Evolutionary conservation across 176 grass and related monocot species (phyloP).

Genomic region (Puccinellia tenuiflora): DNA sequence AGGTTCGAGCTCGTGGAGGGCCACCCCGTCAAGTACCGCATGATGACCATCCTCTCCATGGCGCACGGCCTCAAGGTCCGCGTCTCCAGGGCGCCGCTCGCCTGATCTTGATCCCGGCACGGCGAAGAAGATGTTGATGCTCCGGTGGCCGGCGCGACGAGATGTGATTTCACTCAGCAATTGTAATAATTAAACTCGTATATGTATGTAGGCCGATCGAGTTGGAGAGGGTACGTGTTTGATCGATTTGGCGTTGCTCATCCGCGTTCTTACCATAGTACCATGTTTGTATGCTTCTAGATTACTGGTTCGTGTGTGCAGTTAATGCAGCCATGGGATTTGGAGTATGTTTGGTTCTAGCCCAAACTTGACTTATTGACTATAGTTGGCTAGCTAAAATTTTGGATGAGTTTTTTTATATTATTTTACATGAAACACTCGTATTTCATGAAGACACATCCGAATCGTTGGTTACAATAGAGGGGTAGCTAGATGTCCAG

Average conservation of each 20-base stretch:
- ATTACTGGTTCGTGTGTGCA: not conserved
- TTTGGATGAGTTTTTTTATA: no score
- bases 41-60: slow-evolving; percentile 98
- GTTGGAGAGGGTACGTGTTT: not conserved
- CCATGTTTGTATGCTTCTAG: not conserved
- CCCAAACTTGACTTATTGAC: no score
- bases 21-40: slow-evolving; percentile 75
- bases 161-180: not conserved
- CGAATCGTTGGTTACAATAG: no score
- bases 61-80: slow-evolving; percentile 80
- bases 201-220: not conserved
- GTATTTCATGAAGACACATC: no score
- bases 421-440: no score
- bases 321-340: not conserved
- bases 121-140: not conserved
- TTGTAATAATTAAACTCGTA: not conserved
- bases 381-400: no score
- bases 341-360: no score
- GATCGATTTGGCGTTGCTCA: not conserved
- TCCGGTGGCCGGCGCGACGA: not conserved
- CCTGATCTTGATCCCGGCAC: not conserved
- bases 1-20: slow-evolving; percentile 58
- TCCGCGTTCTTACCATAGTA: not conserved
- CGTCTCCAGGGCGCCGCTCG: slow-evolving; percentile 35
- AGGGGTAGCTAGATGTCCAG: no score